Evolutionary conservation across 1,284 basidiomycete genomes (phyloP).

Genomic region (Naganishia sp.): DNA sequence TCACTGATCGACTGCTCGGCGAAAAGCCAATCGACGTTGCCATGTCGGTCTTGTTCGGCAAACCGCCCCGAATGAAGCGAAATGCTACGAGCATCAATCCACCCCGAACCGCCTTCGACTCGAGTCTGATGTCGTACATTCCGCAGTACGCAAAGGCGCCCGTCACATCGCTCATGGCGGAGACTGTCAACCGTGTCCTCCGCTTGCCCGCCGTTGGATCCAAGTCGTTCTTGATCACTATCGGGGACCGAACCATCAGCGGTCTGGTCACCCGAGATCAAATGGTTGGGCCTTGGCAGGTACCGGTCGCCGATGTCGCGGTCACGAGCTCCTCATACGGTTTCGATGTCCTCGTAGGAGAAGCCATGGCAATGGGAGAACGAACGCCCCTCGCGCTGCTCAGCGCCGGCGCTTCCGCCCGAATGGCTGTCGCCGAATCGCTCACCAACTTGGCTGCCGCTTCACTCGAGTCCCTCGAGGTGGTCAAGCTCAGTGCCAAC

Average conservation of each 20-base stretch:
- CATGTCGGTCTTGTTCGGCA: conserved; percentile 96
- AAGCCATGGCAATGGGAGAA: conserved; percentile 98
- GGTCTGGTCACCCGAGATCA: conserved; percentile 95
- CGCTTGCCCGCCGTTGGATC: conserved; percentile 89
- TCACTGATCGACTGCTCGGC: conserved; percentile 81
- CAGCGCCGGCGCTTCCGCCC: conserved; percentile 81
- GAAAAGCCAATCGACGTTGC: conserved; percentile 82
- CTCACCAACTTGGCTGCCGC: conserved; percentile 90
- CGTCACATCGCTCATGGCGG: conserved; percentile 57
- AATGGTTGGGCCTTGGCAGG: conserved; percentile 99
- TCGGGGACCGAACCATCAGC: conserved; percentile 91
- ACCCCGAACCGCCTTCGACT: conserved; percentile 67
- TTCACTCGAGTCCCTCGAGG: conserved; percentile 67
- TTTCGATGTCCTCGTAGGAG: conserved; percentile 77
- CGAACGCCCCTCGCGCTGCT: conserved; percentile 90
- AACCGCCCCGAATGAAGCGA: conserved; percentile 89
- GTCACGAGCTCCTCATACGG: conserved; percentile 94
- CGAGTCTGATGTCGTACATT: conserved; percentile 68
- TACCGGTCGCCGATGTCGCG: conserved; percentile 95
- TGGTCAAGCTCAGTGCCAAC: conserved; percentile 93
- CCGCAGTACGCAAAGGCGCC: conserved; percentile 47
- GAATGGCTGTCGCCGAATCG: conserved; percentile 94
- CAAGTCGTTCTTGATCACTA: conserved; percentile 97
- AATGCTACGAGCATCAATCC: conserved; percentile 64
- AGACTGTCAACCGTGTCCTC: conserved; percentile 77